phyloP scores from a whole-genome alignment of 371 early-diverging fungal species.

The Mucor ambiguus region DNA sequence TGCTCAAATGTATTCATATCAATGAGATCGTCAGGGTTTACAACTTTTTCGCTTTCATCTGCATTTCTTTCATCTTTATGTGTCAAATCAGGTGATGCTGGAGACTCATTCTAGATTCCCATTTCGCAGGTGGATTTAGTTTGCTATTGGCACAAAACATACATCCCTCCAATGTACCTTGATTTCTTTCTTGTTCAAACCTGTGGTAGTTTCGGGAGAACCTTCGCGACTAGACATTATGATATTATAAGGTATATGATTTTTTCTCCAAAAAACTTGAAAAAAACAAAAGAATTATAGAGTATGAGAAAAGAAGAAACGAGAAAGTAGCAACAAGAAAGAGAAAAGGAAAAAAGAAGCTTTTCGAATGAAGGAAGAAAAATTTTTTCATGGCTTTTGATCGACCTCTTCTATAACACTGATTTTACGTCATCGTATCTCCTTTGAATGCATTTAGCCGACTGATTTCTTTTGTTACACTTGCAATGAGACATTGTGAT shows the following conservation, averaged over 20 bases:
- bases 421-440: slow-evolving; percentile 10
- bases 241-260: slow-evolving; percentile 6
- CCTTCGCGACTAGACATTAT: slow-evolving; percentile 26
- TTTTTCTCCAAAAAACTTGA: background rate
- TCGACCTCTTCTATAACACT: background rate
- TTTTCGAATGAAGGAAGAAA: background rate
- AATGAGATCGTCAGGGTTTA: slow-evolving; percentile 60
- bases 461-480: background rate
- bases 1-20: slow-evolving; percentile 78
- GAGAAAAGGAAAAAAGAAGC: slow-evolving; percentile 6
- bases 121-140: background rate
- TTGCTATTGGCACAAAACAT: background rate
- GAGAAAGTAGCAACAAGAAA: background rate
- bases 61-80: slow-evolving; percentile 4
- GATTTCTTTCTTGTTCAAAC: slow-evolving; percentile 2
- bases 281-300: slow-evolving; percentile 7
- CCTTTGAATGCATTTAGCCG: slow-evolving; percentile 3
- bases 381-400: slow-evolving; percentile 4
- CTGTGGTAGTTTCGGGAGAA: slow-evolving; percentile 11
- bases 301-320: slow-evolving; percentile 1
- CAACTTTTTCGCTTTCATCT: slow-evolving; percentile 25
- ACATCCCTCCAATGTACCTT: slow-evolving; percentile 3
- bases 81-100: slow-evolving; percentile 10
- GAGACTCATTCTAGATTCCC: background rate
- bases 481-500: background rate